These are phyloP conservation scores for Theileria parva DNA, from an alignment of 169 alveolate species.

Conservation along the genomic window DNA sequence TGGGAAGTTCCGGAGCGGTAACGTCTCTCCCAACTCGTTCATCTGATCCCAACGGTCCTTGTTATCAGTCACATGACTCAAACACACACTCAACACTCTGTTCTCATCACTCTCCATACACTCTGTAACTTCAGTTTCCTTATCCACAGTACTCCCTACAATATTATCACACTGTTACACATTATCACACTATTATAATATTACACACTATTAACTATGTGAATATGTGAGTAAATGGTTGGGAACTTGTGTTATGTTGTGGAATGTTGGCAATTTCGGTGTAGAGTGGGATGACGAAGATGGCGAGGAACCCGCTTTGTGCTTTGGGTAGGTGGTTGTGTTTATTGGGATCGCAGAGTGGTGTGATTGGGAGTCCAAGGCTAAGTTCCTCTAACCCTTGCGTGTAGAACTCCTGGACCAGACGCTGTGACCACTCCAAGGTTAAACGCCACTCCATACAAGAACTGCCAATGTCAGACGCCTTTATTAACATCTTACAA, in stretches of 20 bases:
- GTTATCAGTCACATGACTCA: background rate
- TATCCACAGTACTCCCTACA: constrained; percentile 9
- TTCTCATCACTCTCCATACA: background rate
- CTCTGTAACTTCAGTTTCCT: background rate
- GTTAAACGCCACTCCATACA: constrained; percentile 84
- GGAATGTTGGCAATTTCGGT: constrained; percentile 70
- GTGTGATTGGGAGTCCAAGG: constrained; percentile 89
- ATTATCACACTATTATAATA: too few species aligned
- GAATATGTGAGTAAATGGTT: too few species aligned
- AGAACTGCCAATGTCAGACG: constrained; percentile 91
- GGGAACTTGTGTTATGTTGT: too few species aligned
- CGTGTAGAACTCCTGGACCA: constrained; percentile 85
- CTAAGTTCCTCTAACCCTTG: constrained; percentile 91
- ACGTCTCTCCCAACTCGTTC: background rate
- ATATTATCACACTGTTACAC: too few species aligned
- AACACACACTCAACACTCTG: background rate
- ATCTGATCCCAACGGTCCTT: background rate
- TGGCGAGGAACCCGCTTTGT: constrained; percentile 91
- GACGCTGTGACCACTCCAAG: constrained; percentile 83
- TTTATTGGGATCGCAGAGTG: constrained; percentile 91
- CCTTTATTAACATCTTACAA: constrained; percentile 82
- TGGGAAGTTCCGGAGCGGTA: background rate
- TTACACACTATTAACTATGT: too few species aligned
- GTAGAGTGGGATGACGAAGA: constrained; percentile 88
- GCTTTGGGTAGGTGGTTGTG: constrained; percentile 89